Evolutionary conservation across 1,284 basidiomycete species (phyloP), one percentile per base, ranked within the genome.

Genomic region (Paramarasmius palmivorus): DNA sequence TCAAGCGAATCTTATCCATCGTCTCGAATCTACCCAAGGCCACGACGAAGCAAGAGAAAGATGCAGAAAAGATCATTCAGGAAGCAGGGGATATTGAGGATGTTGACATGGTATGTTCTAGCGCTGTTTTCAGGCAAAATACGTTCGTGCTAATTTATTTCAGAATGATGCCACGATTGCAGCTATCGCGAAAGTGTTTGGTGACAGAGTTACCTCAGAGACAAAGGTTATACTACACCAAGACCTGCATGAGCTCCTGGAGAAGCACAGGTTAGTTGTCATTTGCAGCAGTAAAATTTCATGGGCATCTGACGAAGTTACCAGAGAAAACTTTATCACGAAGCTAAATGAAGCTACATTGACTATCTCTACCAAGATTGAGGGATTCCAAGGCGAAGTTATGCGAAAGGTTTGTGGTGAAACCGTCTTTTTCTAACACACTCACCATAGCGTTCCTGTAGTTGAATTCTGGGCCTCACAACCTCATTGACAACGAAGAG

Each of bases 401-500:
- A 32, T 32, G 12, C 6, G 29, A 32, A 32, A 32, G 4, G 17
- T 50, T 14, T 29, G 17, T n/a, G 2, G 8, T 22, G 32, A 17
- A 23, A 23, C 10, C 25, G n/a, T 17, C 12, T 12, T 29, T 4
- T 54, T 8, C 12, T 32, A 6, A 12, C 29, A 6, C 29, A 32
- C 6, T 32, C 29, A 32, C 7, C 7, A 6, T 12, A 32, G 6
- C 29, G 7, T 6, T 32, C 7, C 12, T 32, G 29, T 38, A 69
- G 65, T 48, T 70, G 40, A 63, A 69, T 41, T 59, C 60, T 9
- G 68, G 68, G 4, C 66, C 69, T 9, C 65, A 71, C 41, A 63
- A 69, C 29, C 56, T 67, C 9, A 66, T 71, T 45, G 59, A 66
- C 10, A 65, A 69, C 42, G 61, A 65, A 34, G 66, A 70, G 53